Percentiles rank a stretch among this genome's conserved stretches.
Evolutionary conservation across 2,329 filamentous ascomycete genomes (phyloP).

Genomic region (Xylaria sp.): DNA sequence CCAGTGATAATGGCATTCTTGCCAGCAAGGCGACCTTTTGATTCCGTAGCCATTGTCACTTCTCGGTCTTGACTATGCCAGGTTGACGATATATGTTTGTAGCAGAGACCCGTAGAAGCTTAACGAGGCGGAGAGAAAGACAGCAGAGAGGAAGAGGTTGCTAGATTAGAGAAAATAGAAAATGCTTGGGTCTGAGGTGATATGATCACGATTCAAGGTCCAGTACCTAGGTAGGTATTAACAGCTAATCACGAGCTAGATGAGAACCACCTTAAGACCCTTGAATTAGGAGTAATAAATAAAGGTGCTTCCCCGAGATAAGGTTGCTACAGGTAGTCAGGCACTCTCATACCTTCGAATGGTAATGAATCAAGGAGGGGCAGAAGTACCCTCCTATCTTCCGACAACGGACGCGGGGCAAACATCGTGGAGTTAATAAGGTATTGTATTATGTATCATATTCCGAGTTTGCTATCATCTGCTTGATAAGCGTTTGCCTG

Average conservation of each 20-base stretch:
- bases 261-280: constrained; percentile 6
- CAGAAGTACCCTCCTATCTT: constrained; percentile 21
- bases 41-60: constrained; percentile 47
- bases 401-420: constrained; percentile 40
- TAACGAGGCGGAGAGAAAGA: neutral
- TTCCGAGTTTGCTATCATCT: neutral
- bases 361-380: constrained; percentile 28
- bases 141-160: neutral
- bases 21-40: constrained; percentile 64
- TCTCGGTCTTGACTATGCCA: neutral
- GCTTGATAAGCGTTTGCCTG: constrained; percentile 27
- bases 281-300: constrained; percentile 5
- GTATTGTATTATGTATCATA: neutral
- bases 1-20: constrained; percentile 82
- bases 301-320: constrained; percentile 15
- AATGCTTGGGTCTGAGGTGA: neutral
- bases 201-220: neutral
- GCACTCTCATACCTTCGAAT: neutral
- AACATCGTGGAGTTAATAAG: constrained; percentile 15
- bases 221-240: too few species aligned
- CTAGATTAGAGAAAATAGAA: neutral
- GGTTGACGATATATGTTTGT: neutral
- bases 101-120: neutral
- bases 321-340: neutral
- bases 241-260: neutral